These are phyloP conservation scores for Jaltomata sinuosa DNA, from an alignment of 257 asterid genomes.

Conservation along the genomic window DNA sequence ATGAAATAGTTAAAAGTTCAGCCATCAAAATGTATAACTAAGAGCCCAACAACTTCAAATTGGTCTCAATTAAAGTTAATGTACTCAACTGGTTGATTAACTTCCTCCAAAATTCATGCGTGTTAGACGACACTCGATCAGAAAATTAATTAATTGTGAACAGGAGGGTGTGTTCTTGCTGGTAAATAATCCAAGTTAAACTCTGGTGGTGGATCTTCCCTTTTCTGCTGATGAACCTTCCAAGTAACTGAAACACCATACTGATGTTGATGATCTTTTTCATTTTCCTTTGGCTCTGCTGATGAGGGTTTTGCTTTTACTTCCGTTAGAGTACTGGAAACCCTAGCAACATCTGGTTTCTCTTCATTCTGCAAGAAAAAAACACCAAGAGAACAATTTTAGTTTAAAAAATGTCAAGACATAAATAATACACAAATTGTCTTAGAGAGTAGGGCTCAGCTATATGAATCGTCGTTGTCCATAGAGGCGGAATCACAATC, in stretches of 20 bases:
- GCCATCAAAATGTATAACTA: background rate
- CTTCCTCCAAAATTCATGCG: background rate
- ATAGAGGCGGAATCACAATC: background rate
- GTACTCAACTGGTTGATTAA: background rate
- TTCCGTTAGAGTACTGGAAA: slow-evolving; percentile 13
- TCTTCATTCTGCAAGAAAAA: slow-evolving; percentile 20
- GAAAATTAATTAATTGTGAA: background rate
- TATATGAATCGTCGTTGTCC: background rate
- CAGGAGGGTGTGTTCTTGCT: slow-evolving; percentile 69
- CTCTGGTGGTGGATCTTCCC: slow-evolving; percentile 41
- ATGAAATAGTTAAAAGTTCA: background rate
- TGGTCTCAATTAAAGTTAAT: background rate
- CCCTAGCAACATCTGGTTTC: slow-evolving; percentile 24
- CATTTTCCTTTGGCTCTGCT: slow-evolving; percentile 3
- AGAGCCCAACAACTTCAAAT: background rate
- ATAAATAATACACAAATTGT: background rate
- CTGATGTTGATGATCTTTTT: background rate
- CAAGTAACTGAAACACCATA: slow-evolving; percentile 26
- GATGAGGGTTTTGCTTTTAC: background rate
- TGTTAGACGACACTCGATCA: background rate
- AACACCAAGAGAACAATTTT: background rate
- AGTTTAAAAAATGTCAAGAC: background rate
- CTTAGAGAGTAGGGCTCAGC: background rate
- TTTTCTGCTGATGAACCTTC: slow-evolving; percentile 44
- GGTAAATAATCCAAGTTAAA: slow-evolving; percentile 74